Percentiles rank a stretch among this genome's conserved stretches.
These are phyloP conservation scores for Ambrosiella cleistominuta DNA, from an alignment of 2,329 filamentous ascomycete genomes.

Conservation along the genomic window DNA sequence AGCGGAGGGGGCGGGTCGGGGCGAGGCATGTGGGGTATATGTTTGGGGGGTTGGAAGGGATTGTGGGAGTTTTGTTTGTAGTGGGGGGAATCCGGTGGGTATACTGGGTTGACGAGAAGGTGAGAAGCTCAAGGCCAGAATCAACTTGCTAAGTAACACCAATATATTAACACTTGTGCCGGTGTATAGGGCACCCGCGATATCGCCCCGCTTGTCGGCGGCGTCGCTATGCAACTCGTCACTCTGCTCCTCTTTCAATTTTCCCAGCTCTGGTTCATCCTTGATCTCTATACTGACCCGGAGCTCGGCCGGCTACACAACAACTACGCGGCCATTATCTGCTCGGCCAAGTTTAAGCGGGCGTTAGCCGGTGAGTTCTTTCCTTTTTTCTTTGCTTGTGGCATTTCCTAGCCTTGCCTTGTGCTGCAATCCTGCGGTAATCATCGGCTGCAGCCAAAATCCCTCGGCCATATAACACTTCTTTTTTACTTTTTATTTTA, in stretches of 20 bases:
- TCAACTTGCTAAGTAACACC: too few relatives aligned
- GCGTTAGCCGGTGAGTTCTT: conserved; percentile 27
- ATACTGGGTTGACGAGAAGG: conserved; percentile 18
- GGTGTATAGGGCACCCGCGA: conserved; percentile 19
- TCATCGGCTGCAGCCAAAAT: too few relatives aligned
- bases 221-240: conserved; percentile 27
- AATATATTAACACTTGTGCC: not conserved
- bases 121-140: conserved; percentile 20
- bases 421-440: not conserved
- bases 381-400: not conserved
- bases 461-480: too few relatives aligned
- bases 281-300: conserved; percentile 22
- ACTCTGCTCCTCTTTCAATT: conserved; percentile 24
- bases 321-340: conserved; percentile 24
- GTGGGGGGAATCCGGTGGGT: conserved; percentile 26
- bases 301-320: conserved; percentile 19
- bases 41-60: conserved; percentile 20
- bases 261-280: conserved; percentile 25
- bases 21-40: conserved; percentile 21
- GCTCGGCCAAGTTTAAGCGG: conserved; percentile 24
- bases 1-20: conserved; percentile 22
- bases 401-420: not conserved
- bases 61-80: conserved; percentile 23
- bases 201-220: conserved; percentile 25
- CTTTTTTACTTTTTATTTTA: not conserved